Conservation (phyloP, 805 yeast species). For the Priceomyces castillae region DNA sequence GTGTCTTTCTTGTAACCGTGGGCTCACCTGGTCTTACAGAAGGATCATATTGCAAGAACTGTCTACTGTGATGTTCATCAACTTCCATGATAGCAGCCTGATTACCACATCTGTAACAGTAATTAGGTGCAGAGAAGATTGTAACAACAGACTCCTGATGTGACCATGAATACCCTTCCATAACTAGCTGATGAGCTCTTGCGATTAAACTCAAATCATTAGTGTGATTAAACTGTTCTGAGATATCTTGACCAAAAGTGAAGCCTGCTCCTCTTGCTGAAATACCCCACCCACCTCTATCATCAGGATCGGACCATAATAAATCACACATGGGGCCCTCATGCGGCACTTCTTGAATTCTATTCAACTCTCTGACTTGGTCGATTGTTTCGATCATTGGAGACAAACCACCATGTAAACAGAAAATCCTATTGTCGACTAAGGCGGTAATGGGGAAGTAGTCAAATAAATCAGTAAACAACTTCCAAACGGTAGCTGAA, state of each 20-base stretch:
- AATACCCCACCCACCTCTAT: constrained; percentile 97
- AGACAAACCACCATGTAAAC: constrained; percentile 91
- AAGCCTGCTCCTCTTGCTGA: constrained; percentile 98
- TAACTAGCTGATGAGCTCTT: constrained; percentile 95
- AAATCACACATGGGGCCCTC: constrained; percentile 98
- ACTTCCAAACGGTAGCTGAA: constrained; percentile 88
- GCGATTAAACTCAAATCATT: constrained; percentile 83
- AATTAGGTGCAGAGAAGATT: constrained; percentile 92
- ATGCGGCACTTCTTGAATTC: constrained; percentile 95
- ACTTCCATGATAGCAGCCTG: constrained; percentile 99
- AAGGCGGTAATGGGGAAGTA: constrained; percentile 91
- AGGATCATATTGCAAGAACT: constrained; percentile 93
- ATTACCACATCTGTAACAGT: constrained; percentile 96
- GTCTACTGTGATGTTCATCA: constrained; percentile 88
- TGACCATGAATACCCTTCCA: constrained; percentile 96
- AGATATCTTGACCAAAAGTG: constrained; percentile 94
- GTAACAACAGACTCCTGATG: constrained; percentile 94
- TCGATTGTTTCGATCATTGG: constrained; percentile 93
- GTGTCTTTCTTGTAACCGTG: constrained; percentile 92
- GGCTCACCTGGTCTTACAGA: constrained; percentile 98
- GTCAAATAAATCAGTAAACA: constrained; percentile 87
- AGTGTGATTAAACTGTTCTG: constrained; percentile 90
- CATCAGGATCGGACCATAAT: constrained; percentile 97
- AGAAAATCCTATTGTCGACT: constrained; percentile 86
- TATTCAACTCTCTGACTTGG: constrained; percentile 84